Conservation (phyloP, 768 basidiomycete species). For the Daedaleopsis sinensis region DNA sequence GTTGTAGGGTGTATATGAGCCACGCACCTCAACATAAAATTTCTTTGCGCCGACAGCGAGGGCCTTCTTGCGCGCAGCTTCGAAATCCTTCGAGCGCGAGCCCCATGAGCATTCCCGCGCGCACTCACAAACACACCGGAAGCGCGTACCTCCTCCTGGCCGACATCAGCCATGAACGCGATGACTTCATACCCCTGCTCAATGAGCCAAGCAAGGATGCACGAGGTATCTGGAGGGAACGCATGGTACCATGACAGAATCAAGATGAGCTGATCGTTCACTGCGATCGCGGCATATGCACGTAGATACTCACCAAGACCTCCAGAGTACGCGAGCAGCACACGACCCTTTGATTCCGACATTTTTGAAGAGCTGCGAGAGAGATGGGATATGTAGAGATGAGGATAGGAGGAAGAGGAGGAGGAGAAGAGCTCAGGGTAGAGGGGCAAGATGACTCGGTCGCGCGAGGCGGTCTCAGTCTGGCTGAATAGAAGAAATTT, state of each 20-base stretch:
- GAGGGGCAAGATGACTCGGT: slow-evolving; percentile 20
- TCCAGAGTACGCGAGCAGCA: slow-evolving; percentile 97
- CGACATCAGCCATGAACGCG: slow-evolving; percentile 96
- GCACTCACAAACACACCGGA: background rate
- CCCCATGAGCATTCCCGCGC: background rate
- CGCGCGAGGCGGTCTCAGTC: background rate
- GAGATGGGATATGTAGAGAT: background rate
- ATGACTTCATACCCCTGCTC: slow-evolving; percentile 97
- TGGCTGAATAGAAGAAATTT: slow-evolving; percentile 9
- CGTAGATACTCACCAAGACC: slow-evolving; percentile 78
- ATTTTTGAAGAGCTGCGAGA: slow-evolving; percentile 23
- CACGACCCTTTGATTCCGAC: slow-evolving; percentile 69
- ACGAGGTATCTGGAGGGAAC: slow-evolving; percentile 80
- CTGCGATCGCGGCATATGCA: background rate
- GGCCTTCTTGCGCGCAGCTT: slow-evolving; percentile 88
- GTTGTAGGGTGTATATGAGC: background rate
- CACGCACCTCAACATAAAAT: slow-evolving; percentile 82
- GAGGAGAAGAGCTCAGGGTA: too few species aligned
- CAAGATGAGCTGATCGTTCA: background rate
- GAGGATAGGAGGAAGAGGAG: background rate
- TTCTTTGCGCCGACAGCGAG: slow-evolving; percentile 92
- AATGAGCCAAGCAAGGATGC: slow-evolving; percentile 98
- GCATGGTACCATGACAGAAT: background rate
- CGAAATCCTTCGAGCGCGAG: slow-evolving; percentile 72
- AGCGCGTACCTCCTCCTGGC: slow-evolving; percentile 76